Evolutionary conservation across 192 early-diverging fungal genomes (phyloP), one percentile per base, ranked within the genome.

Genomic region (Coemansia sp.): DNA sequence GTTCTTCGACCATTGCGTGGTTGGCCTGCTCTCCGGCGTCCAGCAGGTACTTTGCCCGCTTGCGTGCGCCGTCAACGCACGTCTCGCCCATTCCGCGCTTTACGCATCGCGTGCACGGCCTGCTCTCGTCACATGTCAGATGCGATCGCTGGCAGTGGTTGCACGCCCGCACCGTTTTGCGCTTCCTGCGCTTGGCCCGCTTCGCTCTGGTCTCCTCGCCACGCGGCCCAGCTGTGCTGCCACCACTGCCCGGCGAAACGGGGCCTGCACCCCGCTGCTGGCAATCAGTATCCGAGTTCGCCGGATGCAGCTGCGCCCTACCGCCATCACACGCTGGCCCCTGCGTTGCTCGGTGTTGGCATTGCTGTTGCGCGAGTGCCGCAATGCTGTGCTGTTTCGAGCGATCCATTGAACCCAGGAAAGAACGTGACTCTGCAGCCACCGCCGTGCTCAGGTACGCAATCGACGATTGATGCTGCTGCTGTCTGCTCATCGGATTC

Each of bases 21-120:
- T 17, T 32, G 11, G 45, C 65, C 21, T 60, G 36, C 50, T 74
- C 71, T 36, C 79, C 79, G 32, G 79, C 76, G 21, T 90, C 91
- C 54, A 86, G 79, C 42, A 94, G 74, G 52, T 97, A 95, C 76
- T 97, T 97, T 23, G 92, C 91, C 65, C 87, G 92, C 62, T 94
- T 97, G 56, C 92, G 82, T 19, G 78, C 68, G 15, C 91, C 91
- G 54, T 95, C 93, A 3, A 85, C 81, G 58, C 94, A 94, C 5
- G 87, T 84, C 19, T 56, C 69, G 2, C 74, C 84, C 17, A 92
- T 62, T 25, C 88, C 91, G 43, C 86, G 70, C 73, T 92, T 95
- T 17, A 90, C 78, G 59, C 94, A 97, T 3, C 92, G 86, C 27
- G 80, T 79, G 56, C 94, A 97, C 27, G 94, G 94, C 17, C 94